These are phyloP conservation scores for Centrapalus pauciflorus DNA, from an alignment of 129 eudicot genomes.

Conservation along the genomic window DNA sequence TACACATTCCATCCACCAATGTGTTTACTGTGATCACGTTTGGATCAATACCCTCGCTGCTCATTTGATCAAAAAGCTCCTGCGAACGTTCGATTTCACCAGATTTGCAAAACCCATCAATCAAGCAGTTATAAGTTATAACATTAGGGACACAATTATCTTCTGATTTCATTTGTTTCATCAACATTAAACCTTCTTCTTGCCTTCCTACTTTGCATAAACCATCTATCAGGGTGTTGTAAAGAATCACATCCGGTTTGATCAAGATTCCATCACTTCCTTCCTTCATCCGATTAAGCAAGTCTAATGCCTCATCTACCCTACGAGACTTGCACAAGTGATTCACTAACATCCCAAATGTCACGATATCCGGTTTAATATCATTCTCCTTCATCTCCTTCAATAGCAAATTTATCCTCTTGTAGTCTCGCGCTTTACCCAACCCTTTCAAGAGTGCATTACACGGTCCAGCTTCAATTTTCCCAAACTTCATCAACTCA, in stretches of 20 bases:
- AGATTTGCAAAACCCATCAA: slow-evolving; percentile 79
- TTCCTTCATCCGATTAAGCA: slow-evolving; percentile 55
- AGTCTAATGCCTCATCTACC: slow-evolving; percentile 60
- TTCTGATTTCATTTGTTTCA: slow-evolving; percentile 53
- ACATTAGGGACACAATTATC: slow-evolving; percentile 48
- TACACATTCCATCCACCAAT: slow-evolving; percentile 76
- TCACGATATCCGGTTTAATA: slow-evolving; percentile 50
- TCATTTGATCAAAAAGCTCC: slow-evolving; percentile 58
- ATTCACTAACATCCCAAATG: slow-evolving; percentile 58
- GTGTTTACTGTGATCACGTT: slow-evolving; percentile 60
- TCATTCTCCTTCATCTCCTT: slow-evolving; percentile 62
- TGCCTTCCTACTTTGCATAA: slow-evolving; percentile 82
- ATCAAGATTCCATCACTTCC: slow-evolving; percentile 39
- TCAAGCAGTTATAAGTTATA: slow-evolving; percentile 62
- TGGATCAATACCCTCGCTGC: slow-evolving; percentile 34
- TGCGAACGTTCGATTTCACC: slow-evolving; percentile 59
- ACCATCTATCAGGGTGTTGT: slow-evolving; percentile 72
- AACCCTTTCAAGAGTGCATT: slow-evolving; percentile 59
- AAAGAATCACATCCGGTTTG: slow-evolving; percentile 63
- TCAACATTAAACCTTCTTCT: slow-evolving; percentile 53
- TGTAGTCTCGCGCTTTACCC: slow-evolving; percentile 32
- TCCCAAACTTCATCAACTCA: slow-evolving; percentile 44
- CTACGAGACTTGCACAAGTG: slow-evolving; percentile 59
- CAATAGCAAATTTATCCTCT: slow-evolving; percentile 44
- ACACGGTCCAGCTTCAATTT: slow-evolving; percentile 38